Evolutionary conservation across 176 grass and related monocot species (phyloP), one percentile per base, ranked within the genome.

Genomic region (Rhynchospora tenuis): DNA sequence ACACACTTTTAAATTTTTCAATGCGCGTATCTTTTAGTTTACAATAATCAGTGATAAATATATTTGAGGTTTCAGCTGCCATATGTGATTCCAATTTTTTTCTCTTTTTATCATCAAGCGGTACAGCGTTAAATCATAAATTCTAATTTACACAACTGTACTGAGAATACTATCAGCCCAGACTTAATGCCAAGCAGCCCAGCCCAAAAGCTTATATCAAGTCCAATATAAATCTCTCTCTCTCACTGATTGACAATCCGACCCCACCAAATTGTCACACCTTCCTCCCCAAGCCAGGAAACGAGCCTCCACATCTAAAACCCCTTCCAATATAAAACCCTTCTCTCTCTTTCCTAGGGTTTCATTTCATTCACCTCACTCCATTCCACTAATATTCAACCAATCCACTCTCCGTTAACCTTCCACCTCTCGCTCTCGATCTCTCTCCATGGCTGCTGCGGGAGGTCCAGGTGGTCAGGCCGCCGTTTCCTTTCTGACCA

Each of bases 401-500:
- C 33, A 22, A 71, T 45, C 16, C 26, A 13, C 27, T 38, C 33
- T 38, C 33, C 33, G 3, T 33, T 33, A 33, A 38, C 4, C n/a
- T 14, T 43, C 14, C 2, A 19, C 9, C 75, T 3, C 10, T 5
- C 79, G 27, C 57, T 47, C 79, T 64, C 4, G 7, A 61, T 82
- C 60, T 82, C 22, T 29, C 45, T 28, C 80, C 63, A 82, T 82
- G 80, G 80, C 80, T 28, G 78, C 78, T 59, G 61, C 80, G 31
- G 80, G 80, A 28, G 80, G 80, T 82, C 63, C 91, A 47, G 94
- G 91, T 73, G 88, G 88, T 26, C 91, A 90, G 19, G 88, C 88
- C 52, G 90, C 88, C 56, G 84, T 90, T 58, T 90, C 92, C 31
- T 89, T 98, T 73, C 89, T 98, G 42, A 93, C 90, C 38, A 98